Conservation (phyloP, 148 eudicot species). For the Rhododendron ovatum region DNA sequence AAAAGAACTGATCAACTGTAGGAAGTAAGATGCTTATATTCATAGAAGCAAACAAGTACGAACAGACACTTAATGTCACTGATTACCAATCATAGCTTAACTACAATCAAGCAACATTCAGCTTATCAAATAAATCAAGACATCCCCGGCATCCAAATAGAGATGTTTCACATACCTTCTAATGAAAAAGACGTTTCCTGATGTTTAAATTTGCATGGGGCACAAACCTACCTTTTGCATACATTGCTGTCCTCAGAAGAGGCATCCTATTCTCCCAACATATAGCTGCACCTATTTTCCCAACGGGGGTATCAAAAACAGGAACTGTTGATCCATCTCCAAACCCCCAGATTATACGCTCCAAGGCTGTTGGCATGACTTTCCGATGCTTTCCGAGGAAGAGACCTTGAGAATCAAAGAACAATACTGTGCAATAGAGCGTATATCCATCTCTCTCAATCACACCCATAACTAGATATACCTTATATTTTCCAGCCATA, state of each 20-base stretch:
- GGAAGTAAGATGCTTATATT: not conserved
- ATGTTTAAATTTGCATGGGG: not conserved
- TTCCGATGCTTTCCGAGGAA: slow-evolving; percentile 96
- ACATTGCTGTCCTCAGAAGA: slow-evolving; percentile 87
- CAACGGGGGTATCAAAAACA: slow-evolving; percentile 81
- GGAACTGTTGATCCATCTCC: slow-evolving; percentile 96
- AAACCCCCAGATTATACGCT: slow-evolving; percentile 90
- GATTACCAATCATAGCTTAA: not conserved
- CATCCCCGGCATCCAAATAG: not conserved
- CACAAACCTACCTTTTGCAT: slow-evolving; percentile 71
- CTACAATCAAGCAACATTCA: not conserved
- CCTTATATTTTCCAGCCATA: slow-evolving; percentile 89
- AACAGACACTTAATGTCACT: not conserved
- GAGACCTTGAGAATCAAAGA: slow-evolving; percentile 79
- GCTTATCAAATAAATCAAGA: not conserved
- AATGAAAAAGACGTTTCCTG: not conserved
- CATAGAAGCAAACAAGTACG: not conserved
- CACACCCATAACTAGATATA: slow-evolving; percentile 79
- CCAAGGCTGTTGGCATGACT: slow-evolving; percentile 89
- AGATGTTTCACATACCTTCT: not conserved
- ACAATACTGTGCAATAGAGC: slow-evolving; percentile 74
- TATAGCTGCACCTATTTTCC: slow-evolving; percentile 87
- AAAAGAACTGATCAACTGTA: not conserved
- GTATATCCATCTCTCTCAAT: slow-evolving; percentile 96
- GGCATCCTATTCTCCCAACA: slow-evolving; percentile 99